Base-by-base conservation (phyloP, 495 filamentous ascomycete genomes). In the Penicillium coffeae region DNA sequence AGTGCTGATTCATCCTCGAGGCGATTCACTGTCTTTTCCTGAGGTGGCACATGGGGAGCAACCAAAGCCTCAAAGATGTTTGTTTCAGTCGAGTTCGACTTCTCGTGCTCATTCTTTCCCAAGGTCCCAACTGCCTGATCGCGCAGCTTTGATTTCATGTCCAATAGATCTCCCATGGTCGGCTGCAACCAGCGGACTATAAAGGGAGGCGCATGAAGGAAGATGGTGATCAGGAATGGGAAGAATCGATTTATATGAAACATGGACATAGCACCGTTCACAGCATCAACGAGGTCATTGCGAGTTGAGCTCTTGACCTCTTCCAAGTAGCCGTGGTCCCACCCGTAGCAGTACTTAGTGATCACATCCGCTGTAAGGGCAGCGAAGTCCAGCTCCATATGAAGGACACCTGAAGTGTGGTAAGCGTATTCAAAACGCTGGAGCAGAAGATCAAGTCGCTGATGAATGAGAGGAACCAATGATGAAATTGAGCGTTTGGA, bases 301-400 rank as follows among this genome's bases (percentile, higher is more conserved):
- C 32, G 15, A 7, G 42, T 35, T 16, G 42, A 35, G 10, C 16
- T 36, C 12, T 45, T 45, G 8, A 18, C 16, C 4, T 59, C 48
- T 34, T 52, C 33, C 2, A 67, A 34, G 21, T 55, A 47, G 2
- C 49, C 52, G 13, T 49, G 50, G 20, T 48, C 55, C 38, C 48
- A 38, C 1, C 66, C 67, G 43, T 69, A 73, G 15, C 62, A 60
- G 50, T 75, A 78, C 10, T 68, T 53, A 2, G 64, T 63, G 40
- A 78, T 76, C 22, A 78, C 60, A 53, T 79, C 75, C 8, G 63
- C 64, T 0, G 72, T 72, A 13, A 77, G 50, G 5, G 66, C 63
- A 14, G 56, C 60, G 35, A 70, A 73, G 1, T 64, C 68, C 1
- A 44, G 46, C 37, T 70, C 60, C 13, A 79, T 48, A 9, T 59